Percentiles rank a stretch among this genome's conserved stretches.
Evolutionary conservation across 371 early-diverging fungal species (phyloP).

Genomic region (Actinomortierella wolfii): DNA sequence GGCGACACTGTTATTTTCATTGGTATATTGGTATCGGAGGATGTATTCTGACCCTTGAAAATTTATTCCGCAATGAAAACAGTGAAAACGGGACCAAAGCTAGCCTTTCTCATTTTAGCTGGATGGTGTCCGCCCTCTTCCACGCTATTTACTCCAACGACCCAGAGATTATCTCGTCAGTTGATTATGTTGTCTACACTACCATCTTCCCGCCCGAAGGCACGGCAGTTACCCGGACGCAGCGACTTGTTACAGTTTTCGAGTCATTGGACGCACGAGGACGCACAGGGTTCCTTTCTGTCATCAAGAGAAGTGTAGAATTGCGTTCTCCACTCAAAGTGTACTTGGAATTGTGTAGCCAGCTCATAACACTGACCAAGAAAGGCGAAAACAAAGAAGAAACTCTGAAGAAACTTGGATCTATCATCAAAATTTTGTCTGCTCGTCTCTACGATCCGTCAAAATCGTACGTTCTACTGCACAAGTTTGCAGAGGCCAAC

Average conservation of each 20-base stretch:
- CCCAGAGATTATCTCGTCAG: slow-evolving; percentile 64
- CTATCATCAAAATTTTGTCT: slow-evolving; percentile 23
- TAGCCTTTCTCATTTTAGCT: slow-evolving; percentile 59
- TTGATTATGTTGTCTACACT: slow-evolving; percentile 68
- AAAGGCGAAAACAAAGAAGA: slow-evolving; percentile 8
- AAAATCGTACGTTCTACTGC: neutral
- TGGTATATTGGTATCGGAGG: neutral
- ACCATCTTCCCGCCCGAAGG: slow-evolving; percentile 56
- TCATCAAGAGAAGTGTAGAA: slow-evolving; percentile 36
- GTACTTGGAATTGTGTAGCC: too few relatives aligned
- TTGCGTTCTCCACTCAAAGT: neutral
- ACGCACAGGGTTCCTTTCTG: slow-evolving; percentile 33
- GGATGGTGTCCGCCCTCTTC: slow-evolving; percentile 83
- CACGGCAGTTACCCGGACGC: slow-evolving; percentile 17
- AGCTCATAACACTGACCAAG: neutral
- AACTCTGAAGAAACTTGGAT: slow-evolving; percentile 19
- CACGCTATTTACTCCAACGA: slow-evolving; percentile 85
- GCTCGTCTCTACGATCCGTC: slow-evolving; percentile 4
- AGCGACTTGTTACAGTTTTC: slow-evolving; percentile 27
- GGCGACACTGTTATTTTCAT: neutral
- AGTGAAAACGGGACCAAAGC: slow-evolving; percentile 34
- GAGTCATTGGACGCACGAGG: slow-evolving; percentile 29
- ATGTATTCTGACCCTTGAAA: slow-evolving; percentile 10
- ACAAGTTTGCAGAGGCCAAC: neutral
- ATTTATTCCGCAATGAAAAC: slow-evolving; percentile 22